Base-by-base conservation (phyloP, 2,329 filamentous ascomycete genomes). In the Fusarium transvaalense region DNA sequence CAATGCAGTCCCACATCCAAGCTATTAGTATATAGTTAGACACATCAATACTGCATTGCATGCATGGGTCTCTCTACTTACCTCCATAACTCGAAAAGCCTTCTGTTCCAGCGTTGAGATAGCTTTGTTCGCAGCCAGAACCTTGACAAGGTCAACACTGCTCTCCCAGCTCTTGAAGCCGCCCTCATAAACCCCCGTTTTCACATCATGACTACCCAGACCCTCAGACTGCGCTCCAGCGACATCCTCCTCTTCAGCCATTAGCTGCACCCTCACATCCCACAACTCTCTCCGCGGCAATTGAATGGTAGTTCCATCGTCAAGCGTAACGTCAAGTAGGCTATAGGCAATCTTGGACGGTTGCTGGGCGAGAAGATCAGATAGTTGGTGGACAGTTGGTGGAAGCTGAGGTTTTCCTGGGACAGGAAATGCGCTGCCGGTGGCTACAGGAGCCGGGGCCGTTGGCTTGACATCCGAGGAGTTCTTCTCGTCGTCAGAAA, bases 91-190 rank as follows among this genome's bases (percentile, higher is more conserved):
- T 35, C 82, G 80, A 51, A 82, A 77, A 0, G 82, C 78, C 29
- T 76, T 75, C 13, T 77, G 66, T 21, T 71, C 71, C 61, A 78
- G 66, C 47, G 73, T 68, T 5, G 76, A 62, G 19, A 79, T 71
- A 48, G 81, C 77, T 14, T 80, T 77, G 27, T 82, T 82, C 4
- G 76, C 74, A 1, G 83, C 83, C 31, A 90, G 78, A n/a, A 91
- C 88, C 75, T 89, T 92, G 51, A 92, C 91, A 19, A 96, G 83
- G 76, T 96, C 92, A 53, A 94, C 84, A 62, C 91, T 93, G 79
- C 92, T 94, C 81, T 96, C 92, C 92, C 92, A 96, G 74, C 91
- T 94, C 82, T 96, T 96, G 82, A 95, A 94, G 25, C 92, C 92
- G 58, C 92, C 92, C 80, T 96, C 92, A 79, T 96, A 96, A 62